Base-by-base conservation (phyloP, 495 filamentous ascomycete genomes). In the Hypoxylon fuscum region DNA sequence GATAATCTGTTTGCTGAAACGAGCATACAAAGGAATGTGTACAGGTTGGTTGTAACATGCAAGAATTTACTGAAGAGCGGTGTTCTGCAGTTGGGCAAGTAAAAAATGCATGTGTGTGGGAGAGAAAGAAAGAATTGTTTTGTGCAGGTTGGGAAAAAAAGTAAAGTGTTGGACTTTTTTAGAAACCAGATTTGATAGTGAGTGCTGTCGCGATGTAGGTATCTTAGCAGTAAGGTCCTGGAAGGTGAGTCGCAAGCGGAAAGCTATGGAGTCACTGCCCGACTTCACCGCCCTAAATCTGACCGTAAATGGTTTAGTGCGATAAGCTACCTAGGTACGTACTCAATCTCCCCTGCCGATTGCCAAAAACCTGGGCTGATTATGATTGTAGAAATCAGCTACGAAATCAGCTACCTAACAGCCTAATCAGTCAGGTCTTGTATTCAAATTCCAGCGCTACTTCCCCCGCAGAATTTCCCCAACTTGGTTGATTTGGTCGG, bases 181-280 rank as follows among this genome's bases (percentile, higher is more conserved):
- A n/a, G n/a, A n/a, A n/a, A n/a, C 31, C 15, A 6, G 46, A 20
- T 43, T 46, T 59, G 27, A 50, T 3, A 51, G 43, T 47, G 50
- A 47, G 55, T 10, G 45, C 17, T 34, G 55, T 55, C 50, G 62
- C 51, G 50, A 63, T 56, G n/a, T n/a, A n/a, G n/a, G n/a, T n/a
- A 31, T 45, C 60, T 47, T 47, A 17, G 15, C 22, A 20, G 25
- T 8, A 27, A 27, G 25, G 25, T 42, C 8, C 18, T 35, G 29
- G 20, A 40, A 23, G 50, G 48, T 35, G 32, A 45, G 47, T 66
- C 57, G 63, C 63, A 66, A 61, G 46, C 63, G 57, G 63, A 48
- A 63, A 46, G 38, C 17, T 45, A 23, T 25, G 43, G 8, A 20
- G 17, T 40, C 61, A 60, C 42, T 66, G 63, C 57, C 63, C 22